Evolutionary conservation across 371 early-diverging fungal genomes (phyloP).

Genomic region (Circinella umbellata): DNA sequence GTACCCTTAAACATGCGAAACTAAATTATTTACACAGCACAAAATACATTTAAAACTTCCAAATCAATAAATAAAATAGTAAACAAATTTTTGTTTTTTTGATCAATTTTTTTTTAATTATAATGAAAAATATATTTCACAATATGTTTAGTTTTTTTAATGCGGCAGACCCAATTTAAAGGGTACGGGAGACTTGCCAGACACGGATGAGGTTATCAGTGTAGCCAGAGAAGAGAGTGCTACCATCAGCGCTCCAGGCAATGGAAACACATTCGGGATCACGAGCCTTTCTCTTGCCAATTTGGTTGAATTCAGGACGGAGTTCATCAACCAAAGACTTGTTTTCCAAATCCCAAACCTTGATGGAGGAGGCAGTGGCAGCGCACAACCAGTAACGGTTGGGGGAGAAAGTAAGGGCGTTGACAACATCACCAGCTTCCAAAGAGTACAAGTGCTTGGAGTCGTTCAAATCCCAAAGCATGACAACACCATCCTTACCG

Average conservation of each 20-base stretch:
- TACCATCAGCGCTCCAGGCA: conserved; percentile 98
- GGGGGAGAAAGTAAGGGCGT: conserved; percentile 98
- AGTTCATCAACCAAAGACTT: conserved; percentile 97
- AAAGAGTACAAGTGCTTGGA: conserved; percentile 99
- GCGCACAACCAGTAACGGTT: conserved; percentile 99
- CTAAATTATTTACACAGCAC: not conserved
- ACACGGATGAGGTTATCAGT: conserved; percentile 95
- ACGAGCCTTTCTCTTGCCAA: conserved; percentile 71
- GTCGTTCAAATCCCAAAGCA: conserved; percentile 99
- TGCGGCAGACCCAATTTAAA: conserved; percentile 28
- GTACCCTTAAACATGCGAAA: not conserved
- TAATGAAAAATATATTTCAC: conserved; percentile 1
- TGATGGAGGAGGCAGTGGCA: conserved; percentile 95
- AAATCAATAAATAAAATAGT: not conserved
- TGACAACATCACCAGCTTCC: conserved; percentile 94
- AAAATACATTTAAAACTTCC: not conserved
- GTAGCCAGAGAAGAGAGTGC: conserved; percentile 98
- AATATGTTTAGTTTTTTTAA: not conserved
- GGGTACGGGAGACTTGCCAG: conserved; percentile 85
- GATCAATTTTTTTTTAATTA: conserved; percentile 9
- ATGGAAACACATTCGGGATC: conserved; percentile 92
- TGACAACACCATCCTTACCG: conserved; percentile 98
- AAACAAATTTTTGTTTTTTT: not conserved
- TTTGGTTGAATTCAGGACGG: conserved; percentile 84
- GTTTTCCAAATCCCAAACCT: conserved; percentile 99